These are phyloP conservation scores for Kazachstania psychrophila DNA, from an alignment of 805 yeast species.

Conservation along the genomic window DNA sequence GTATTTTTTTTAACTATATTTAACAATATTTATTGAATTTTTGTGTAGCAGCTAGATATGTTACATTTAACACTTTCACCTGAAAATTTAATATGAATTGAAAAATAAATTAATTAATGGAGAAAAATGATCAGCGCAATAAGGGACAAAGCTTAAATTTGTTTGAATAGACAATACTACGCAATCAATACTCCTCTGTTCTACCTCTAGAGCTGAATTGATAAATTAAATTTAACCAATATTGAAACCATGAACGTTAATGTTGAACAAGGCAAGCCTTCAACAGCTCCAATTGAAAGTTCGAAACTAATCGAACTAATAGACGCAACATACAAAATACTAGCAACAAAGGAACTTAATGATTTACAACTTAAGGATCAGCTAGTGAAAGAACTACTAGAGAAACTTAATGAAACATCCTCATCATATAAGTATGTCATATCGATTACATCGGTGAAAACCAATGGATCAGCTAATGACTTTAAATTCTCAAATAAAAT, in stretches of 20 bases:
- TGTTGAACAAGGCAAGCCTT: constrained; percentile 11
- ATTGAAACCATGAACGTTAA: constrained; percentile 13
- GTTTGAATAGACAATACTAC: too few relatives aligned
- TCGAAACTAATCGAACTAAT: constrained; percentile 15
- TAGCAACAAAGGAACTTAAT: constrained; percentile 1
- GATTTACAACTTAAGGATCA: constrained; percentile 14
- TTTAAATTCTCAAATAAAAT: constrained; percentile 30
- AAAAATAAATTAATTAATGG: too few relatives aligned
- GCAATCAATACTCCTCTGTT: too few relatives aligned
- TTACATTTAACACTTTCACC: too few relatives aligned
- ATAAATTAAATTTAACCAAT: too few relatives aligned
- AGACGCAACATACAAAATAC: constrained; percentile 6
- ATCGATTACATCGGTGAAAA: constrained; percentile 33
- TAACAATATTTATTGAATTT: too few relatives aligned
- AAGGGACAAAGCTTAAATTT: too few relatives aligned
- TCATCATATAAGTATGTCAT: constrained; percentile 49
- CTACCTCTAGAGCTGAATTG: background rate
- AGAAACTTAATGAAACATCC: constrained; percentile 35
- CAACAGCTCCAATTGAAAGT: constrained; percentile 15
- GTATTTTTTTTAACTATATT: too few relatives aligned
- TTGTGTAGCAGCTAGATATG: too few relatives aligned
- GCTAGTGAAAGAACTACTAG: constrained; percentile 30
- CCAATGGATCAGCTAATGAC: constrained; percentile 11
- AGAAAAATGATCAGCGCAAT: too few relatives aligned
- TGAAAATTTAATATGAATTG: too few relatives aligned